Evolutionary conservation across 164 flowering plant genomes (phyloP), one percentile per base, ranked within the genome.

Genomic region (Macadamia tetraphylla): DNA sequence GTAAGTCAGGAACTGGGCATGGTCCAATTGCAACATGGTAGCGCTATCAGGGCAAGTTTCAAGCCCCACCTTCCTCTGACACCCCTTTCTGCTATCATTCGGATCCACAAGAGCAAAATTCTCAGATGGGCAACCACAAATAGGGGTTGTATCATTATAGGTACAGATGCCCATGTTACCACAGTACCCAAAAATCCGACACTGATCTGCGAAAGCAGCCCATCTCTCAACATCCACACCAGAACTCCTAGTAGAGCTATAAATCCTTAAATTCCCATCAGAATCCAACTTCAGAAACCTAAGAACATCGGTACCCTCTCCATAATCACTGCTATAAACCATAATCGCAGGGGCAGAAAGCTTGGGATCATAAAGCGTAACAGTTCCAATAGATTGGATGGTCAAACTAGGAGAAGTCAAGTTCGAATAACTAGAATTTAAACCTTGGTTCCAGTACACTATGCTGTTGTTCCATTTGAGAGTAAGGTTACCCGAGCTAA

Each of bases 181-280:
- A 77, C 98, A 93, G 67, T 76, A 91, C 9, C 90, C 98, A 64
- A 71, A 93, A 46, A 93, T 90, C 60, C 65, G 48, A 77, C 98
- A 93, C 52, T 88, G 94, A 75, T 93, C 94, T 59, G 55, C 29
- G 58, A 93, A 87, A 67, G 98, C 97, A 29, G 91, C 77, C 98
- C 98, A 93, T 53, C 82, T 78, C 63, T 13, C 65, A 9, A 29
- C 74, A 2, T 17, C 3, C 57, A 23, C 70, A 9, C 82, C 80
- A 63, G 77, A 79, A 13, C 73, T 78, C 63, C 65, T 72, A 60
- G 69, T 64, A 46, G 83, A 75, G 70, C 92, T 91, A 65, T 80
- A 87, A 62, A 92, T 86, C 72, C 88, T 86, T 80, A 93, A 82
- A 80, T 93, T 93, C 57, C 98, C 98, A 86, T 93, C 98, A 68